Percentiles rank a stretch among this genome's conserved stretches.
These are phyloP conservation scores for Pichia sp. DNA, from an alignment of 1,139 yeast species.

Conservation along the genomic window DNA sequence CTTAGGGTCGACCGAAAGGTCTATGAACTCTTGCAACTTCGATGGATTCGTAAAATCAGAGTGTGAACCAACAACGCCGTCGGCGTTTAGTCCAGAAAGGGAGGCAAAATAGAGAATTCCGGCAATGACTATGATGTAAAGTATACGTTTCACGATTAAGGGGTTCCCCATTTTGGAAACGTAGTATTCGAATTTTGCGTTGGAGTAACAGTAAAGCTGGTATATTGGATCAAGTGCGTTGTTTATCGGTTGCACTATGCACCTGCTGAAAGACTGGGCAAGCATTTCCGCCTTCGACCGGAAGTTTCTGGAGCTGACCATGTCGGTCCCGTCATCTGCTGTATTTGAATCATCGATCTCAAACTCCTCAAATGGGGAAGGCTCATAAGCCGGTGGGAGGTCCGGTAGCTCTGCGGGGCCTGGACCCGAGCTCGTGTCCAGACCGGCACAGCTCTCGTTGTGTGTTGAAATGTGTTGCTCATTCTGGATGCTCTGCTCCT, in stretches of 20 bases:
- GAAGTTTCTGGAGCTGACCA: constrained; percentile 1
- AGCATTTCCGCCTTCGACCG: constrained; percentile 26
- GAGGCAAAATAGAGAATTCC: constrained; percentile 54
- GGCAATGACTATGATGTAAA: constrained; percentile 65
- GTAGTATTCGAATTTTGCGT: constrained; percentile 48
- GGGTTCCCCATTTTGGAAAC: constrained; percentile 78
- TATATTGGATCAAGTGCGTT: constrained; percentile 65
- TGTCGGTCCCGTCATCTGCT: not conserved
- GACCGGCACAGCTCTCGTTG: not conserved
- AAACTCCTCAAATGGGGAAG: constrained; percentile 35
- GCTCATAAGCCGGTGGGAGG: constrained; percentile 22
- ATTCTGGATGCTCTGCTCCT: not conserved
- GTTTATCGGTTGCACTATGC: constrained; percentile 51
- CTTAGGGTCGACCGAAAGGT: constrained; percentile 49
- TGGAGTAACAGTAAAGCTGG: constrained; percentile 47
- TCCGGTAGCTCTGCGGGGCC: constrained; percentile 9
- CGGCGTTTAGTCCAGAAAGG: constrained; percentile 45
- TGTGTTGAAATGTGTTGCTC: not conserved
- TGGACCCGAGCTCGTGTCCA: not conserved
- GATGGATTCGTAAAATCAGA: constrained; percentile 64
- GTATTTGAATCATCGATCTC: constrained; percentile 38
- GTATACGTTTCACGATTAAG: constrained; percentile 68
- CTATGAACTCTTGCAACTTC: constrained; percentile 46
- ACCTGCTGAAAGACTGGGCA: constrained; percentile 38
- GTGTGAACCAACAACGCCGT: constrained; percentile 36